Percentiles rank a stretch among this genome's conserved stretches.
Evolutionary conservation across 1,284 basidiomycete genomes (phyloP).

Genomic region (Ceratobasidium sp.): DNA sequence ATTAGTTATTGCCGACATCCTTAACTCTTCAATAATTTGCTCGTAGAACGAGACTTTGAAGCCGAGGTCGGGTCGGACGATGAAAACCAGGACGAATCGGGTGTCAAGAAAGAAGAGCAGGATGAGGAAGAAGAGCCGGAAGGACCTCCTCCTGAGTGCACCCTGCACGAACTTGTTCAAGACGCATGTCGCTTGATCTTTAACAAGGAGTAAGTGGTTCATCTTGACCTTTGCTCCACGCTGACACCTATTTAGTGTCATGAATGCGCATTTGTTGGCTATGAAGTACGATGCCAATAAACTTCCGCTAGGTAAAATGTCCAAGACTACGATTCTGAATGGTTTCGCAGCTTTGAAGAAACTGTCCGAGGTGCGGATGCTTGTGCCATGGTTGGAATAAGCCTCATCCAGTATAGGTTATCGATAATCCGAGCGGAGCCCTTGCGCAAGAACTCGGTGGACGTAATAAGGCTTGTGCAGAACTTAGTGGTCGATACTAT

Average conservation of each 20-base stretch:
- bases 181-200: conserved; percentile 37
- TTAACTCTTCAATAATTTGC: conserved; percentile 17
- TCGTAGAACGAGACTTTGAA: conserved; percentile 59
- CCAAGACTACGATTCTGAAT: conserved; percentile 47
- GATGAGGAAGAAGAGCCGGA: conserved; percentile 46
- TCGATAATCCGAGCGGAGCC: conserved; percentile 42
- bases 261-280: conserved; percentile 63
- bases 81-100: conserved; percentile 52
- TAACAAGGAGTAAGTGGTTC: conserved; percentile 53
- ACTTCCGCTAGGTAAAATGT: conserved; percentile 60
- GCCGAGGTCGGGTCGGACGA: conserved; percentile 41
- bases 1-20: not conserved
- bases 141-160: conserved; percentile 57
- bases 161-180: conserved; percentile 54
- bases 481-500: conserved; percentile 55
- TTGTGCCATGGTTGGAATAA: not conserved
- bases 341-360: conserved; percentile 63
- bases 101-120: conserved; percentile 51
- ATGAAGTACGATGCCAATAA: conserved; percentile 76
- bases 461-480: conserved; percentile 40
- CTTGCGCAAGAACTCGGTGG: conserved; percentile 40
- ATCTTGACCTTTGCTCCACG: not conserved
- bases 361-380: conserved; percentile 48
- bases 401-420: conserved; percentile 36
- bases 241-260: conserved; percentile 52